Evolutionary conservation across 2,329 filamentous ascomycete species (phyloP), one percentile per base, ranked within the genome.

Genomic region (Claviceps sp.): DNA sequence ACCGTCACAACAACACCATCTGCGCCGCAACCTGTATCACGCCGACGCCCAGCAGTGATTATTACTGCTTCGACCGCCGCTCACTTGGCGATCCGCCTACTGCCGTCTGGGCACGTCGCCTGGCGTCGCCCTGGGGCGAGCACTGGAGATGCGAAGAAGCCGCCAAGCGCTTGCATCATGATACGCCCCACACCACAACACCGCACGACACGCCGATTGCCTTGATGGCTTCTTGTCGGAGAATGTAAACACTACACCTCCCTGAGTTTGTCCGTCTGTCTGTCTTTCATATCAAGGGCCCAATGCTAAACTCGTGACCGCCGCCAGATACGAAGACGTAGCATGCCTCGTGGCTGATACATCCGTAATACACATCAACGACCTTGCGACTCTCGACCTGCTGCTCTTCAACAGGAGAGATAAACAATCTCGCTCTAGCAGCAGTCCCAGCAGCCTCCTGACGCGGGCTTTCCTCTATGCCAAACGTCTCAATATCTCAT

Each of bases 61-160:
- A 51, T 13, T 55, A 47, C 26, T 55, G 53, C 48, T 55, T 53
- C 51, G 53, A 55, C 48, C 53, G 53, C 14, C 53, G 50, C 22
- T 53, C 50, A 10, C 38, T 41, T 14, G 53, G 51, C 2, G 53
- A 55, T 42, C 51, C 53, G 26, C 26, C 53, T 16, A 40, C 44
- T 13, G 51, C 52, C 17, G 48, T 53, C 5, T 55, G 53, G 53
- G 53, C 51, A 42, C 53, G 53, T 43, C 51, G 53, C 14, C 45
- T 55, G 13, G 5, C 10, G n/a, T 55, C 53, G 1, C 14, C 53
- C 7, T 55, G 53, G 53, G 50, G 51, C 19, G 26, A 11, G 5
- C 53, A 55, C 40, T 55, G 53, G 53, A 44, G 53, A 50, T 55
- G 53, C 41, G 53, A 55, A 39, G 53, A 55, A 43, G 50, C 52